phyloP scores from a whole-genome alignment of 805 yeast species.

The Metschnikowia picachoensis region DNA sequence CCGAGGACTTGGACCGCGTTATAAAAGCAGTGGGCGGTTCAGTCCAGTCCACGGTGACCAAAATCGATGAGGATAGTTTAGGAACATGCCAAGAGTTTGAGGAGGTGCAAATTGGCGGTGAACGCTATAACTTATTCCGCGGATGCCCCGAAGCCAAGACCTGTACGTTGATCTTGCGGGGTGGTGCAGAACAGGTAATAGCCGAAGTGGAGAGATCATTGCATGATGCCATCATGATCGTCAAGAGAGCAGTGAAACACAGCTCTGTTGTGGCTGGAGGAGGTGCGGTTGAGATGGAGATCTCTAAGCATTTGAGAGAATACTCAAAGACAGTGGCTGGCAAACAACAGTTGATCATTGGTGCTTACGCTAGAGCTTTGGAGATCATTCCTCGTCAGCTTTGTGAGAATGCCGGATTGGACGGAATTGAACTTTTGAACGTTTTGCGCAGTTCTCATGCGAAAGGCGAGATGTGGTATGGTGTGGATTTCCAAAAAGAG shows the following conservation, averaged over 20 bases:
- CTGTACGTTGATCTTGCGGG: slow-evolving; percentile 88
- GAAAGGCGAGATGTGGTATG: slow-evolving; percentile 87
- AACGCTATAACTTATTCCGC: slow-evolving; percentile 86
- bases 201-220: slow-evolving; percentile 97
- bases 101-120: slow-evolving; percentile 94
- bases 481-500: slow-evolving; percentile 87
- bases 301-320: slow-evolving; percentile 84
- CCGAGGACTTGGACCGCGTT: slow-evolving; percentile 90
- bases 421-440: slow-evolving; percentile 91
- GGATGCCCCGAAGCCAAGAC: slow-evolving; percentile 93
- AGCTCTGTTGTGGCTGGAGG: slow-evolving; percentile 95
- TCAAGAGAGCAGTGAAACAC: slow-evolving; percentile 87
- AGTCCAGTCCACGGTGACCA: slow-evolving; percentile 71
- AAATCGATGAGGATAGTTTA: slow-evolving; percentile 63
- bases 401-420: slow-evolving; percentile 99
- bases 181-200: slow-evolving; percentile 97
- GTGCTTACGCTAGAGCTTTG: slow-evolving; percentile 89
- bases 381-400: slow-evolving; percentile 96
- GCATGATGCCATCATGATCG: slow-evolving; percentile 98
- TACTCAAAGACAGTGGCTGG: slow-evolving; percentile 87
- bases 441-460: slow-evolving; percentile 91
- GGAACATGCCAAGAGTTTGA: slow-evolving; percentile 57
- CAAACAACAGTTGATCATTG: slow-evolving; percentile 88
- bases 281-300: slow-evolving; percentile 98
- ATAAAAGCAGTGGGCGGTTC: slow-evolving; percentile 92